Evolutionary conservation across 768 basidiomycete genomes (phyloP).

Genomic region (Boletellus sp.): DNA sequence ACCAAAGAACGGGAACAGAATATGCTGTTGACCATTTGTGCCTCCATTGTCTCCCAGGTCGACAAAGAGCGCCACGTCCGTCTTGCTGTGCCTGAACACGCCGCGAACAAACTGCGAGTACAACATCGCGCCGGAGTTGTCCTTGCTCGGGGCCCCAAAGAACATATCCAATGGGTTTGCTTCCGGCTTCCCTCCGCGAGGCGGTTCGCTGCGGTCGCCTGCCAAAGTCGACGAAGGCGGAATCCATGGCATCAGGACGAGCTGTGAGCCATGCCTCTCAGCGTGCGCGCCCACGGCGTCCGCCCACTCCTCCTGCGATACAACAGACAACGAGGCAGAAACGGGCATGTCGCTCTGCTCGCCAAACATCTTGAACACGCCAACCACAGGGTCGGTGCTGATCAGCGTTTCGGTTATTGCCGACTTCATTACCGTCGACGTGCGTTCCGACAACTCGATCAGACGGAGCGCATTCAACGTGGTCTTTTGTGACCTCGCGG

Average conservation of each 20-base stretch:
- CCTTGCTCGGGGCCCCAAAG: constrained; percentile 53
- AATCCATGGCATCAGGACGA: constrained; percentile 85
- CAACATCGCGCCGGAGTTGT: constrained; percentile 50
- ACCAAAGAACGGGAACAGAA: constrained; percentile 90
- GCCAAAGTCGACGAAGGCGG: constrained; percentile 38
- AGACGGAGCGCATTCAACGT: constrained; percentile 76
- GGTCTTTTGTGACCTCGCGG: background rate
- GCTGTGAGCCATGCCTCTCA: constrained; percentile 52
- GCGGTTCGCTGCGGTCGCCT: constrained; percentile 26
- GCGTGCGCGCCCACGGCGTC: constrained; percentile 61
- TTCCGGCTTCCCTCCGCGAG: constrained; percentile 16
- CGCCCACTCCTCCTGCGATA: constrained; percentile 71
- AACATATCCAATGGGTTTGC: constrained; percentile 75
- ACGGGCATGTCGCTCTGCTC: constrained; percentile 65
- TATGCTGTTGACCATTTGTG: constrained; percentile 43
- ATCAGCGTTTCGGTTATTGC: constrained; percentile 70
- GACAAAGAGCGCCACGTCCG: constrained; percentile 83
- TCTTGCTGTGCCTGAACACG: constrained; percentile 67
- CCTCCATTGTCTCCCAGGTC: constrained; percentile 51
- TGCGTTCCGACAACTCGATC: constrained; percentile 85
- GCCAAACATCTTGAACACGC: constrained; percentile 75
- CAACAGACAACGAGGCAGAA: constrained; percentile 68
- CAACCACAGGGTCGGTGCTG: constrained; percentile 65
- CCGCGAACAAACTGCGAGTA: constrained; percentile 85
- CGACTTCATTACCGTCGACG: constrained; percentile 81